Evolutionary conservation across 2,329 filamentous ascomycete genomes (phyloP).

Genomic region (Magnaporthiopsis rhizophila): DNA sequence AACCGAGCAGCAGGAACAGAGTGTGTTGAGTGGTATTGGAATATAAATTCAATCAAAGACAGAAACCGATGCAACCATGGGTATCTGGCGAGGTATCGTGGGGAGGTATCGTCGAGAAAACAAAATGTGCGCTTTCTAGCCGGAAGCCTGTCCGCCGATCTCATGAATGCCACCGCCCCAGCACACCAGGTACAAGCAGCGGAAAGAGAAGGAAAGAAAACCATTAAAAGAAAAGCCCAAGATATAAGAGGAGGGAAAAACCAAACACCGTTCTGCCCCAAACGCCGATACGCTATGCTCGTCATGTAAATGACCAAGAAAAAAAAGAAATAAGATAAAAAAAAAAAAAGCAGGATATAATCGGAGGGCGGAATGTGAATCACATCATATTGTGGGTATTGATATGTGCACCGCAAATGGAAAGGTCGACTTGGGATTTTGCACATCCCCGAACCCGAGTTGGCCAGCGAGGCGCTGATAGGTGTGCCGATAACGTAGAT

Average conservation of each 20-base stretch:
- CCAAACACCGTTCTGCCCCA: slow-evolving; percentile 2
- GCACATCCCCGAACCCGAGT: neutral
- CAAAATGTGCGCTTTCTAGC: slow-evolving; percentile 3
- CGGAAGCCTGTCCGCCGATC: slow-evolving; percentile 3
- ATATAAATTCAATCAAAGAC: neutral
- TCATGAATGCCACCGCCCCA: slow-evolving; percentile 2
- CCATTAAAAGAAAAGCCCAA: slow-evolving; percentile 22
- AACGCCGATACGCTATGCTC: slow-evolving; percentile 18
- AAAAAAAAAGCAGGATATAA: slow-evolving; percentile 2
- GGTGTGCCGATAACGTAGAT: neutral
- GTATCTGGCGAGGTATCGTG: neutral
- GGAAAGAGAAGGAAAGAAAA: slow-evolving; percentile 14
- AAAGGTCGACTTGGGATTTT: neutral
- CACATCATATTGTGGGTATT: neutral
- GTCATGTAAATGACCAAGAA: slow-evolving; percentile 5
- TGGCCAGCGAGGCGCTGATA: neutral
- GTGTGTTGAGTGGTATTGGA: neutral
- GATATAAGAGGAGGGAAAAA: slow-evolving; percentile 1
- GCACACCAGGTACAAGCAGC: slow-evolving; percentile 9
- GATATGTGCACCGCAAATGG: neutral
- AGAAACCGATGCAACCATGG: neutral
- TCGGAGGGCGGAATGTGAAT: neutral
- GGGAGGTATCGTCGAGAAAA: slow-evolving; percentile 3
- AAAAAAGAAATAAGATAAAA: slow-evolving; percentile 3
- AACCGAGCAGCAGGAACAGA: neutral